phyloP scores from a whole-genome alignment of 768 basidiomycete species.

The Collybiopsis luxurians region DNA sequence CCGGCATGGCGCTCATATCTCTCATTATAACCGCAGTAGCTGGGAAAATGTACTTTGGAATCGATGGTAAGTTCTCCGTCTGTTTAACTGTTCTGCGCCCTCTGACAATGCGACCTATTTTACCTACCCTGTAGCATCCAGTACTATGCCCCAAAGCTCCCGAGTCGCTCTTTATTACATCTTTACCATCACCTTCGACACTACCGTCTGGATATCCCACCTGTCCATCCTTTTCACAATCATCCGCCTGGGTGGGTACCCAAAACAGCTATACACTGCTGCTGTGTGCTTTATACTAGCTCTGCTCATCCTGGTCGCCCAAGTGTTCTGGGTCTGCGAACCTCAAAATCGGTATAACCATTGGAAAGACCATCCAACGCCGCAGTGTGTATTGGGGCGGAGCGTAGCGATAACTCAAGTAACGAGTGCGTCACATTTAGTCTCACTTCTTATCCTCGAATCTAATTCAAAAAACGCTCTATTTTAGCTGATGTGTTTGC shows the following conservation, averaged over 20 bases:
- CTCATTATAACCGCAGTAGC: neutral
- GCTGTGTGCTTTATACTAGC: neutral
- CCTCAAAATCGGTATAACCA: neutral
- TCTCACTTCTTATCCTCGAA: neutral
- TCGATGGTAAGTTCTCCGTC: neutral
- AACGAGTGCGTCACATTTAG: neutral
- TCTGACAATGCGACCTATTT: neutral
- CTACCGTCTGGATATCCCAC: slow-evolving; percentile 1
- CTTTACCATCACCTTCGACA: neutral
- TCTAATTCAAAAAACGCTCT: neutral
- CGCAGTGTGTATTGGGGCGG: slow-evolving; percentile 1
- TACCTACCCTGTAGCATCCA: neutral
- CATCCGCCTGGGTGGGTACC: neutral
- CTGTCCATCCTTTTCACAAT: neutral
- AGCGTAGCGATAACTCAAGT: slow-evolving; percentile 4
- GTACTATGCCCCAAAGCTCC: neutral
- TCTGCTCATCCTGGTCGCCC: neutral
- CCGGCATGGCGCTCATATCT: neutral
- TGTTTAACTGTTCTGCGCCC: neutral
- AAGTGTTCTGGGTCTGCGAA: slow-evolving; percentile 5
- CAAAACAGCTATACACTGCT: neutral
- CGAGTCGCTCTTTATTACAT: slow-evolving; percentile 5
- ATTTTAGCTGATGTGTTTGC: slow-evolving; percentile 2
- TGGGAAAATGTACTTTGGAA: neutral
- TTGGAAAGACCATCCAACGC: neutral